Percentiles rank a stretch among this genome's conserved stretches.
Evolutionary conservation across 1,284 basidiomycete genomes (phyloP).

Genomic region (Cryptococcus sp.): DNA sequence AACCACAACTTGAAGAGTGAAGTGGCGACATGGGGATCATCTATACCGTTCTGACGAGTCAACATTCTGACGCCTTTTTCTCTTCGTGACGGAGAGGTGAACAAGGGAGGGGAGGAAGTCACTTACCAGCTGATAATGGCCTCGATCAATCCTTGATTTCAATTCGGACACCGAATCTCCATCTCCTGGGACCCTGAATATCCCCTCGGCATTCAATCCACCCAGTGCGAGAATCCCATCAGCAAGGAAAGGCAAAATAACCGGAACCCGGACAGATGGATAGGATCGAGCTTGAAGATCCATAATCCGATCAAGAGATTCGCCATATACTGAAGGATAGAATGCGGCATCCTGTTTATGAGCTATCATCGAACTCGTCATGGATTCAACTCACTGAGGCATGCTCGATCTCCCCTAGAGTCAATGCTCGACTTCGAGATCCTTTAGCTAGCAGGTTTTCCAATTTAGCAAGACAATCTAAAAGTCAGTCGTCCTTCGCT

Average conservation of each 20-base stretch:
- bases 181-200: conserved; percentile 86
- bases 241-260: conserved; percentile 84
- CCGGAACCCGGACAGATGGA: conserved; percentile 74
- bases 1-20: conserved; percentile 88
- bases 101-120: neutral
- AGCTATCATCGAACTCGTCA: neutral
- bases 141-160: conserved; percentile 79
- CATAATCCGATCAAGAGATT: conserved; percentile 75
- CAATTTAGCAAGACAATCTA: conserved; percentile 66
- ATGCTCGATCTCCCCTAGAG: conserved; percentile 75
- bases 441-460: conserved; percentile 70
- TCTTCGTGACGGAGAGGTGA: neutral
- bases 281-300: conserved; percentile 77
- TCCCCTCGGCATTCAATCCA: conserved; percentile 75
- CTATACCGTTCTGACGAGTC: conserved; percentile 52
- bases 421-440: conserved; percentile 73
- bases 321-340: conserved; percentile 86
- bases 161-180: conserved; percentile 76
- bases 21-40: conserved; percentile 81
- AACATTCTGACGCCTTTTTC: neutral
- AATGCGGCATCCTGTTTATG: conserved; percentile 73
- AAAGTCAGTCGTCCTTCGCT: neutral
- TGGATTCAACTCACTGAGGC: conserved; percentile 61
- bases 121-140: conserved; percentile 78
- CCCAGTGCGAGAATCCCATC: conserved; percentile 84